phyloP scores from a whole-genome alignment of 257 asterid genomes.

The Gentiana dahurica region DNA sequence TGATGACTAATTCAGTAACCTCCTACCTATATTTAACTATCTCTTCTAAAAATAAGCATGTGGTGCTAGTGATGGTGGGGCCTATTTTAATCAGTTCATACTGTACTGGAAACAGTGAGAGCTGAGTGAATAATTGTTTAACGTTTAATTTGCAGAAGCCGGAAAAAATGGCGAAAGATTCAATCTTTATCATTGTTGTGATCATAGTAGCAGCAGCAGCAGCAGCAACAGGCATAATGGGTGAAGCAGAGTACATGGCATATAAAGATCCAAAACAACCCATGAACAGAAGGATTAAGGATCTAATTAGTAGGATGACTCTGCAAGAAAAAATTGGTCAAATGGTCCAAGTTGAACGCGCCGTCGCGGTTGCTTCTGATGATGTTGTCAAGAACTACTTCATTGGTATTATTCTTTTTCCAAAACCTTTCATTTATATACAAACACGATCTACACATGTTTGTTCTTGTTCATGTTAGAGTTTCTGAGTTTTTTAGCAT shows the following conservation, averaged over 20 bases:
- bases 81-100: no score
- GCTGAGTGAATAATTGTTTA: no score
- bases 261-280: constrained; percentile 44
- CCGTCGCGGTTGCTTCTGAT: constrained; percentile 29
- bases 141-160: constrained; percentile 3
- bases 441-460: no score
- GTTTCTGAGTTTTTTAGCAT: no score
- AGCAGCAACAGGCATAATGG: constrained; percentile 24
- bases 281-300: constrained; percentile 38
- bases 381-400: constrained; percentile 39
- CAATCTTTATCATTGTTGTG: constrained; percentile 17
- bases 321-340: constrained; percentile 68
- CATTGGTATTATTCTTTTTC: constrained; percentile 23
- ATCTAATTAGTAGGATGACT: constrained; percentile 49
- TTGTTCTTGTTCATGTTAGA: no score
- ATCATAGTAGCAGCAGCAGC: constrained; percentile 13
- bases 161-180: constrained; percentile 26
- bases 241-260: constrained; percentile 42
- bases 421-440: no score
- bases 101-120: no score
- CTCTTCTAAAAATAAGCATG: no score
- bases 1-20: no score
- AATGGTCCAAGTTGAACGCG: constrained; percentile 57
- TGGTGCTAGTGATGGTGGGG: no score
- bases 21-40: no score